Evolutionary conservation across 208 protist genomes (phyloP).

Genomic region (Crithidia fasciculata): DNA sequence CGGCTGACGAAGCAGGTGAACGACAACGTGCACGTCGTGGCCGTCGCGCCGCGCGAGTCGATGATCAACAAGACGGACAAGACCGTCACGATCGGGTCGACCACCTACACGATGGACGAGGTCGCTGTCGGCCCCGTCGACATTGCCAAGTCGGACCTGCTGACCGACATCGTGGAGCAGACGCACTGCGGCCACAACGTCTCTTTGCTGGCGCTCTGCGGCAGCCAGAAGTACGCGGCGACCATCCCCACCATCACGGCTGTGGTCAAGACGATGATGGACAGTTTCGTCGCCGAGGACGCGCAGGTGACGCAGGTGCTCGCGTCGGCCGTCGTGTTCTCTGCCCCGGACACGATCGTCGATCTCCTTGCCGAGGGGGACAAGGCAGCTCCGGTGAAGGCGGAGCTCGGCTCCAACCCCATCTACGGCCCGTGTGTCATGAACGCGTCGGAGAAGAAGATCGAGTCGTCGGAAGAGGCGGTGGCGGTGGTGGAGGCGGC

Average conservation of each 20-base stretch:
- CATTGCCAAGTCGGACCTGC: slow-evolving; percentile 42
- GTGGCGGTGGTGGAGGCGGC: slow-evolving; percentile 33
- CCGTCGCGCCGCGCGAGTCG: slow-evolving; percentile 29
- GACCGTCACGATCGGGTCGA: slow-evolving; percentile 26
- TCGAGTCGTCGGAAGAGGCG: slow-evolving; percentile 40
- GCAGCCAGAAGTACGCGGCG: slow-evolving; percentile 15
- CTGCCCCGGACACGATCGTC: slow-evolving; percentile 26
- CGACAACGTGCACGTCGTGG: slow-evolving; percentile 46
- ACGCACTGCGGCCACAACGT: slow-evolving; percentile 56
- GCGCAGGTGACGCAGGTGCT: slow-evolving; percentile 37
- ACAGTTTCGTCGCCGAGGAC: slow-evolving; percentile 31
- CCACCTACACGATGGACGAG: slow-evolving; percentile 46
- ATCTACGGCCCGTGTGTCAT: slow-evolving; percentile 65
- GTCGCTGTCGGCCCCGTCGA: slow-evolving; percentile 27
- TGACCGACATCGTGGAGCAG: slow-evolving; percentile 49
- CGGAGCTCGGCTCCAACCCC: slow-evolving; percentile 49
- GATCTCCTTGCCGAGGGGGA: slow-evolving; percentile 35
- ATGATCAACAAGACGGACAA: slow-evolving; percentile 32
- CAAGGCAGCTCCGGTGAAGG: slow-evolving; percentile 26
- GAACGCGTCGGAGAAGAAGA: slow-evolving; percentile 42
- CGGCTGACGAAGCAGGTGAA: slow-evolving; percentile 48
- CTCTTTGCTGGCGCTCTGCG: slow-evolving; percentile 39
- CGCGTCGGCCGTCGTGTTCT: slow-evolving; percentile 35
- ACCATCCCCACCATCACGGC: slow-evolving; percentile 20
- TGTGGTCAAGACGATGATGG: slow-evolving; percentile 36